Percentiles rank a stretch among this genome's conserved stretches.
Evolutionary conservation across 805 yeast species (phyloP).

Genomic region (Schwanniomyces occidentalis): DNA sequence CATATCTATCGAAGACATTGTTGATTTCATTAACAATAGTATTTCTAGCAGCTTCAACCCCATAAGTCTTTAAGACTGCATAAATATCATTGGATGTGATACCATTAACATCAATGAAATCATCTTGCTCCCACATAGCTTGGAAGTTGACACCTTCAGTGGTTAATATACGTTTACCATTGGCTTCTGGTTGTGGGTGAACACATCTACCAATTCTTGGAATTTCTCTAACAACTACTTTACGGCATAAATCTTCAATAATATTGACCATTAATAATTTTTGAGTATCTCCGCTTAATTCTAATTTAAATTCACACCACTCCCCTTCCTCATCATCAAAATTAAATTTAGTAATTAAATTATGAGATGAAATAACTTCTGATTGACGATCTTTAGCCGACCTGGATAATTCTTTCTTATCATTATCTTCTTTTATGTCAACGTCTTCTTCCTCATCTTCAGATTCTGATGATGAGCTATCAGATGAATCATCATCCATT

Average conservation of each 20-base stretch:
- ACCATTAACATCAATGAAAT: conserved; percentile 85
- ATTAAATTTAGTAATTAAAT: conserved; percentile 74
- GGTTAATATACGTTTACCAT: conserved; percentile 73
- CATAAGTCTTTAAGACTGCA: conserved; percentile 86
- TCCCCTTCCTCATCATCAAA: conserved; percentile 87
- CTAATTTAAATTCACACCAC: conserved; percentile 91
- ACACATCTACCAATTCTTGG: conserved; percentile 91
- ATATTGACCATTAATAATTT: conserved; percentile 96
- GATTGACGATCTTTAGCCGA: conserved; percentile 82
- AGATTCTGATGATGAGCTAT: conserved; percentile 31
- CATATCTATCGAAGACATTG: conserved; percentile 94
- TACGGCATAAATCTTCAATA: conserved; percentile 87
- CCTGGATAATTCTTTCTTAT: conserved; percentile 44
- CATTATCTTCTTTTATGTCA: conserved; percentile 27
- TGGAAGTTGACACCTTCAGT: conserved; percentile 98
- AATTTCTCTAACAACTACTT: conserved; percentile 89
- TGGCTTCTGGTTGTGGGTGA: conserved; percentile 62
- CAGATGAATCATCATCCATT: conserved; percentile 37
- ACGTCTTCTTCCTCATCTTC: conserved; percentile 40
- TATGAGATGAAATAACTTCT: conserved; percentile 72
- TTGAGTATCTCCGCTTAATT: conserved; percentile 81
- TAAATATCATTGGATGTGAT: conserved; percentile 91
- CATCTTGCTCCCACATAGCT: conserved; percentile 98
- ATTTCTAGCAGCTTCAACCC: conserved; percentile 98
- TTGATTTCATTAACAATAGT: conserved; percentile 95